A percentile compares a stretch with the other conserved stretches of the same genome.
Evolutionary conservation across 495 filamentous ascomycete species (phyloP).

Genomic region (Copromyces sp.): DNA sequence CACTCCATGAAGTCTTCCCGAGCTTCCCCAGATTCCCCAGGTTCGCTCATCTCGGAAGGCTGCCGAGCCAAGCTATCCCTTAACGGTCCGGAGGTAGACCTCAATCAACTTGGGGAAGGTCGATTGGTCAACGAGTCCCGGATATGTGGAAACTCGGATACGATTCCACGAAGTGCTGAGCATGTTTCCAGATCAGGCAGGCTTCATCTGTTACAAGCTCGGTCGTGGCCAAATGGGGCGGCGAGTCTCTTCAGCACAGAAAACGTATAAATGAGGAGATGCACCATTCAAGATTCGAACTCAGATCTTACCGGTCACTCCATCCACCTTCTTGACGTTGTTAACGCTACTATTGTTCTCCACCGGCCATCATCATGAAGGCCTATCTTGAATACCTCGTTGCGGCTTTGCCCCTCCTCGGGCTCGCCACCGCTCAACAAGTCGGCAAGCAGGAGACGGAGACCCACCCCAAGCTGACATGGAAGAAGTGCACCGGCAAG

Average conservation of each 20-base stretch:
- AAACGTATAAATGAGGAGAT: conserved; percentile 2
- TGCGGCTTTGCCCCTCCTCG: conserved; percentile 17
- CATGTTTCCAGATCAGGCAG: conserved; percentile 8
- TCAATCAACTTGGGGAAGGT: not conserved
- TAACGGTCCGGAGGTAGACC: not conserved
- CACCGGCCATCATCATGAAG: conserved; percentile 14
- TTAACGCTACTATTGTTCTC: not conserved
- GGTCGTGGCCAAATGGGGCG: not conserved
- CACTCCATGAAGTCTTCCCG: not conserved
- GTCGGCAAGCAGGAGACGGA: conserved; percentile 45
- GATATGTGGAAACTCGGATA: conserved; percentile 13
- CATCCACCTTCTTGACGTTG: not conserved
- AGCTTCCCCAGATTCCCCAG: not conserved
- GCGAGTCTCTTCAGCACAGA: not conserved
- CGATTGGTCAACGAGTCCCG: not conserved
- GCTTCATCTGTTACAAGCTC: not conserved
- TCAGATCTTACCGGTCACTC: not conserved
- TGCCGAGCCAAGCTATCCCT: not conserved
- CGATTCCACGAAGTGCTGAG: conserved; percentile 7
- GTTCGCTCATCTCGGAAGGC: not conserved
- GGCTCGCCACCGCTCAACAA: conserved; percentile 36
- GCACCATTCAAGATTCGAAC: not conserved
- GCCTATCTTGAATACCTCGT: conserved; percentile 23
- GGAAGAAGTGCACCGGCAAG: conserved; percentile 44
- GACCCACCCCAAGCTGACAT: conserved; percentile 48